Evolutionary conservation across 2,329 filamentous ascomycete genomes (phyloP).

Genomic region (Epichloe baconii): DNA sequence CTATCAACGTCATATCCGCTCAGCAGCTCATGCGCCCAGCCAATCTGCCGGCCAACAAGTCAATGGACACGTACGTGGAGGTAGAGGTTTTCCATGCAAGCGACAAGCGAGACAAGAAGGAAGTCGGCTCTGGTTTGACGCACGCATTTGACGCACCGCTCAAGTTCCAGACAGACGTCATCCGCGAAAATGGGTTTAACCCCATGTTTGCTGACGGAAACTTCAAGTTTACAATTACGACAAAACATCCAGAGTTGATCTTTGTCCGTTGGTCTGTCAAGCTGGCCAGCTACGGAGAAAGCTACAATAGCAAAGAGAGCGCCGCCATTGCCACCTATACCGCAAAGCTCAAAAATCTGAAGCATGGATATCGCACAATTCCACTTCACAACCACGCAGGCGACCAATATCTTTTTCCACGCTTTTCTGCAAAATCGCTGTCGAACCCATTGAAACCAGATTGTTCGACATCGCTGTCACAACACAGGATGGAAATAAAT

Average conservation of each 20-base stretch:
- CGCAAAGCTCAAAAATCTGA: slow-evolving; percentile 78
- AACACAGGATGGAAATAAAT: slow-evolving; percentile 31
- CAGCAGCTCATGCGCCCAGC: slow-evolving; percentile 83
- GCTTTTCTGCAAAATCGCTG: slow-evolving; percentile 78
- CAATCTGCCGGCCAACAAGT: slow-evolving; percentile 55
- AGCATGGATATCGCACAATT: slow-evolving; percentile 84
- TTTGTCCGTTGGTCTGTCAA: slow-evolving; percentile 91
- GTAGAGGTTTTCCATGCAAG: slow-evolving; percentile 91
- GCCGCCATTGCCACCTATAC: slow-evolving; percentile 75
- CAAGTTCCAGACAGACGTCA: slow-evolving; percentile 65
- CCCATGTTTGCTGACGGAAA: slow-evolving; percentile 65
- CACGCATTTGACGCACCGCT: slow-evolving; percentile 46
- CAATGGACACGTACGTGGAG: slow-evolving; percentile 86
- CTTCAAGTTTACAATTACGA: slow-evolving; percentile 71
- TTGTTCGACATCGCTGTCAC: slow-evolving; percentile 37
- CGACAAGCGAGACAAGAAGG: slow-evolving; percentile 80
- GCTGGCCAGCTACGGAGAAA: slow-evolving; percentile 67
- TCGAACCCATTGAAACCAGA: slow-evolving; percentile 42
- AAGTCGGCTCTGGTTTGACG: slow-evolving; percentile 46
- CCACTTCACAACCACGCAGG: slow-evolving; percentile 80
- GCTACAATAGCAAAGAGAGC: slow-evolving; percentile 42
- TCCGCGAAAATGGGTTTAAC: slow-evolving; percentile 85
- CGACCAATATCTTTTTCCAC: slow-evolving; percentile 88
- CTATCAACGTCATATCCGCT: slow-evolving; percentile 80
- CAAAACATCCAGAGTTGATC: slow-evolving; percentile 86